A percentile compares a stretch with the other conserved stretches of the same genome.
phyloP scores from a whole-genome alignment of 140 eudicot genomes.

The Cichorium intybus region DNA sequence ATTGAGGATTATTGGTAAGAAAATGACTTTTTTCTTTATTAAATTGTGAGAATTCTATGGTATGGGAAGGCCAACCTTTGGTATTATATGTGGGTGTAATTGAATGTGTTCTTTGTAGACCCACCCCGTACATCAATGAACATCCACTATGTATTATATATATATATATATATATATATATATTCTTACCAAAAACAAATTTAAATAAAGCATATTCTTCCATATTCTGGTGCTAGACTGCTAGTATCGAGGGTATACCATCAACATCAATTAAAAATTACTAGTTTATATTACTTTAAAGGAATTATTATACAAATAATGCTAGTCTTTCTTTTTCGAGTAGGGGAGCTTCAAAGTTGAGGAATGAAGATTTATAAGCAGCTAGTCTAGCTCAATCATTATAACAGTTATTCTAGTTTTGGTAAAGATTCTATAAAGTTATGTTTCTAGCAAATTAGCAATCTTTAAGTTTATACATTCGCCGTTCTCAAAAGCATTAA shows the following conservation, averaged over 20 bases:
- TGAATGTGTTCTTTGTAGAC: slow-evolving; percentile 13
- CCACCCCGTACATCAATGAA: slow-evolving; percentile 15
- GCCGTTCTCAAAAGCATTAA: not conserved
- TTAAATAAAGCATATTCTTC: slow-evolving; percentile 22
- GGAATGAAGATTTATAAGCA: not conserved
- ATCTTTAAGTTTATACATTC: no score
- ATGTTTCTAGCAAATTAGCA: no score
- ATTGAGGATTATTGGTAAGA: not conserved
- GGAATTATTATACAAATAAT: not conserved
- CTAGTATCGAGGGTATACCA: slow-evolving; percentile 6
- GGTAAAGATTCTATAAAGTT: no score
- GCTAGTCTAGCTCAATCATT: not conserved
- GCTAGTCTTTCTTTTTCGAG: not conserved
- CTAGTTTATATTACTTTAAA: not conserved
- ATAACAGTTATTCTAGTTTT: not conserved
- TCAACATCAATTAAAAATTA: not conserved
- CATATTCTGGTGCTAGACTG: not conserved
- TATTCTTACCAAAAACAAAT: not conserved
- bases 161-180: no score
- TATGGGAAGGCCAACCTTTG: not conserved
- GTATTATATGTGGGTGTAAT: slow-evolving; percentile 16
- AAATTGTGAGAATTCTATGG: not conserved
- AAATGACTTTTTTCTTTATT: not conserved
- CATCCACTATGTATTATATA: slow-evolving; percentile 4
- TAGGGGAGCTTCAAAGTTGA: not conserved